These are phyloP conservation scores for Trichoderma sp. DNA, from an alignment of 2,329 filamentous ascomycete genomes.

Conservation along the genomic window DNA sequence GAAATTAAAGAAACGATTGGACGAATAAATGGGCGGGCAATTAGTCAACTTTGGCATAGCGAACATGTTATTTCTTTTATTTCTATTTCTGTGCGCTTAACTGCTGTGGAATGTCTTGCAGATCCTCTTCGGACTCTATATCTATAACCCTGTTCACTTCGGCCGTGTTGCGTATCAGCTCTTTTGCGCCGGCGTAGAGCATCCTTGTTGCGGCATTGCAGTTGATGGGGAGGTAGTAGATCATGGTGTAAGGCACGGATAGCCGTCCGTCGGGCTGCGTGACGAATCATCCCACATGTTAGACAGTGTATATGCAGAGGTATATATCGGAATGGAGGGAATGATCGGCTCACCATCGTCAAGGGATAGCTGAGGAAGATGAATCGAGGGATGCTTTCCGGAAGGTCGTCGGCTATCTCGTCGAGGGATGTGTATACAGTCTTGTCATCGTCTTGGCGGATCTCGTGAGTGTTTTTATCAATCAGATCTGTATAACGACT, in stretches of 20 bases:
- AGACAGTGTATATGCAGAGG: background rate
- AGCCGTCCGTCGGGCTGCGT: constrained; percentile 76
- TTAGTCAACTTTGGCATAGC: constrained; percentile 20
- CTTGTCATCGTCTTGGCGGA: constrained; percentile 78
- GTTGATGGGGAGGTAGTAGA: constrained; percentile 93
- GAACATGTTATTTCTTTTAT: background rate
- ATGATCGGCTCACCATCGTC: constrained; percentile 66
- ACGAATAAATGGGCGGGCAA: background rate
- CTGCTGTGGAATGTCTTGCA: constrained; percentile 78
- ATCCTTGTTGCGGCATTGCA: constrained; percentile 87
- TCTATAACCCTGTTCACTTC: constrained; percentile 90
- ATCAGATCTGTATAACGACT: constrained; percentile 69
- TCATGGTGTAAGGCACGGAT: constrained; percentile 88
- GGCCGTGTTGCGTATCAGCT: constrained; percentile 90
- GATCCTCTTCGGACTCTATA: constrained; percentile 76
- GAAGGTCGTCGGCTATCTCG: constrained; percentile 84
- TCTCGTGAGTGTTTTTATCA: constrained; percentile 87
- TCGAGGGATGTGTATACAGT: constrained; percentile 78
- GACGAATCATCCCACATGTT: background rate
- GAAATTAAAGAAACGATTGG: background rate
- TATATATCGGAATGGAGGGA: background rate
- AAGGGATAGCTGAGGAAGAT: constrained; percentile 89
- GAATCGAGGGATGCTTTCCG: constrained; percentile 88
- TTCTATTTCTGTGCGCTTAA: constrained; percentile 44
- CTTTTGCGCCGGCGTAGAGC: constrained; percentile 95